A percentile compares a stretch with the other conserved stretches of the same genome.
Evolutionary conservation across 148 eudicot species (phyloP).

Genomic region (Simmondsia chinensis): DNA sequence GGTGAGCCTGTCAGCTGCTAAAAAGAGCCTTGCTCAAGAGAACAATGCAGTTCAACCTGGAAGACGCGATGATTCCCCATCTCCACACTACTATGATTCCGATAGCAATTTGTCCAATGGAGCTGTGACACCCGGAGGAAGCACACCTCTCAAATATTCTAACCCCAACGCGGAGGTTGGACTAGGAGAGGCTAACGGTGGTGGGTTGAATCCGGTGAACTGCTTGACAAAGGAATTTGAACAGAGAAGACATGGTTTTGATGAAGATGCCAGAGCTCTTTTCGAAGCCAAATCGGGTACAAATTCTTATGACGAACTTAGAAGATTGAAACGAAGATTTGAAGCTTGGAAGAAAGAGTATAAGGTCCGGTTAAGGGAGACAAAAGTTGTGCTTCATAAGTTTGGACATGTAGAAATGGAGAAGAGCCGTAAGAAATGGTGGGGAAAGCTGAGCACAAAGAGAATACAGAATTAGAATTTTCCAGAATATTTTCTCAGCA

Average conservation of each 20-base stretch:
- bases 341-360: slow-evolving; percentile 37
- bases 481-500: too few species aligned
- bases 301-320: slow-evolving; percentile 17
- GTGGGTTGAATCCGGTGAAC: slow-evolving; percentile 1
- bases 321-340: slow-evolving; percentile 25
- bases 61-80: too few species aligned
- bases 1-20: too few species aligned
- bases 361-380: slow-evolving; percentile 22
- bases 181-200: slow-evolving; percentile 1
- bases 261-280: slow-evolving; percentile 1
- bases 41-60: too few species aligned
- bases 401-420: slow-evolving; percentile 11
- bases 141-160: slow-evolving; percentile 1
- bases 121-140: slow-evolving; percentile 5
- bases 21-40: too few species aligned
- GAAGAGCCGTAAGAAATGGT: slow-evolving; percentile 23
- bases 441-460: too few species aligned
- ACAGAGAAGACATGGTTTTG: background rate
- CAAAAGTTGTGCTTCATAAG: slow-evolving; percentile 25
- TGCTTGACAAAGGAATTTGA: slow-evolving; percentile 4
- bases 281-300: slow-evolving; percentile 1
- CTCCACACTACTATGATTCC: too few species aligned
- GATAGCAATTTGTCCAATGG: too few species aligned
- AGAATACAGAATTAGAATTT: too few species aligned
- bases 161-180: background rate